phyloP scores from a whole-genome alignment of 2,329 filamentous ascomycete species.

The Akanthomyces muscarius region DNA sequence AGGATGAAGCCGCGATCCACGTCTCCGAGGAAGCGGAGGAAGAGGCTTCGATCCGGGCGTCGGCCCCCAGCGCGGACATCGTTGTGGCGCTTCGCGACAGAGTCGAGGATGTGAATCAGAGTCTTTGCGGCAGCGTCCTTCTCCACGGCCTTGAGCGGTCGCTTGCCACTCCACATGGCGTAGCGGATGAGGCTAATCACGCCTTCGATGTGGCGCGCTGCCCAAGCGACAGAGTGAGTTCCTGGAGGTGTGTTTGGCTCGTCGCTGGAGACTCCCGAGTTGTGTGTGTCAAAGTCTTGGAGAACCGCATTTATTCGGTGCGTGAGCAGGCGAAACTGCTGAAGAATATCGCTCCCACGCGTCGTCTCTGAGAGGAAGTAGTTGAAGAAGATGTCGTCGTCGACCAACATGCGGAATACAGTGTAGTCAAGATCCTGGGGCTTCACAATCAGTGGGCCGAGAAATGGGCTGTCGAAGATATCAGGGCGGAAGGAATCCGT shows the following conservation, averaged over 20 bases:
- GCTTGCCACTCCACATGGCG: conserved; percentile 36
- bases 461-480: conserved; percentile 39
- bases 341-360: conserved; percentile 41
- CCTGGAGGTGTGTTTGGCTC: background rate
- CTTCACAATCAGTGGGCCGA: conserved; percentile 28
- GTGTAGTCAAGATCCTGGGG: conserved; percentile 46
- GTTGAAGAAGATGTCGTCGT: conserved; percentile 52
- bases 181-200: conserved; percentile 41
- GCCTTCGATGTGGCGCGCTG: conserved; percentile 42
- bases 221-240: conserved; percentile 42
- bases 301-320: conserved; percentile 47
- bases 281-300: conserved; percentile 37
- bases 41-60: conserved; percentile 42
- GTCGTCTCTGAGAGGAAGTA: conserved; percentile 46
- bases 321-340: conserved; percentile 46
- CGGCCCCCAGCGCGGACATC: conserved; percentile 32
- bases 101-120: conserved; percentile 45
- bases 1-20: conserved; percentile 42
- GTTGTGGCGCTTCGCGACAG: conserved; percentile 39
- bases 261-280: conserved; percentile 12
- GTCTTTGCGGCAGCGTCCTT: conserved; percentile 43
- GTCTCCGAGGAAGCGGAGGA: conserved; percentile 44
- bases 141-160: conserved; percentile 36
- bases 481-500: conserved; percentile 45
- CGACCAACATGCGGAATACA: conserved; percentile 50